A percentile compares a stretch with the other conserved stretches of the same genome.
These are phyloP conservation scores for Parachlorella kessleri DNA, from an alignment of 139 green algal species.

Conservation along the genomic window DNA sequence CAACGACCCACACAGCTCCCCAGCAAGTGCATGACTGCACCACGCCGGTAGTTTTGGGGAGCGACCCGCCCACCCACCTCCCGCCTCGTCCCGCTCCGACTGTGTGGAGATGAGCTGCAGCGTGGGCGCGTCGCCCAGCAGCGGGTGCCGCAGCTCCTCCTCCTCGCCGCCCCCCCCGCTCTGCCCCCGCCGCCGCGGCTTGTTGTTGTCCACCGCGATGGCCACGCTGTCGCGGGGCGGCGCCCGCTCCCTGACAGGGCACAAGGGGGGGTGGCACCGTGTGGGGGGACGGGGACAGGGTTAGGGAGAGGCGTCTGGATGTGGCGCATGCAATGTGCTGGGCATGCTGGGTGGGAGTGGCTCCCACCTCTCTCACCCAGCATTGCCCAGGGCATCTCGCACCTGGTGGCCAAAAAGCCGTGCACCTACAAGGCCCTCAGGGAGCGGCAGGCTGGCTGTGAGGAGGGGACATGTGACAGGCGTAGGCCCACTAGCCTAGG, in stretches of 20 bases:
- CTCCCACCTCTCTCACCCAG: too few relatives aligned
- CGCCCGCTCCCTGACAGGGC: not conserved
- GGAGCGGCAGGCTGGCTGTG: not conserved
- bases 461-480: not conserved
- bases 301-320: too few relatives aligned
- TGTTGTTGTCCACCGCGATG: slow-evolving; percentile 24
- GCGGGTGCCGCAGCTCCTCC: slow-evolving; percentile 74
- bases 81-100: not conserved
- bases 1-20: not conserved
- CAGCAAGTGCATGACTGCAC: not conserved
- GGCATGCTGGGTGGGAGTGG: too few relatives aligned
- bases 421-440: too few relatives aligned
- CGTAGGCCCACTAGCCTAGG: not conserved
- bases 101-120: slow-evolving; percentile 70
- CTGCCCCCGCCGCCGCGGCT: slow-evolving; percentile 36
- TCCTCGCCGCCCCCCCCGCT: slow-evolving; percentile 22
- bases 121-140: slow-evolving; percentile 82
- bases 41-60: not conserved
- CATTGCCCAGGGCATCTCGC: too few relatives aligned
- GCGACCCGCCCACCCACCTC: not conserved
- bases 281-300: not conserved
- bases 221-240: slow-evolving; percentile 13
- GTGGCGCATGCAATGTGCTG: too few relatives aligned
- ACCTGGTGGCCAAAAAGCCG: too few relatives aligned
- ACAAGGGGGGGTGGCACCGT: not conserved